Evolutionary conservation across 148 eudicot species (phyloP).

Genomic region (Chenopodium album): DNA sequence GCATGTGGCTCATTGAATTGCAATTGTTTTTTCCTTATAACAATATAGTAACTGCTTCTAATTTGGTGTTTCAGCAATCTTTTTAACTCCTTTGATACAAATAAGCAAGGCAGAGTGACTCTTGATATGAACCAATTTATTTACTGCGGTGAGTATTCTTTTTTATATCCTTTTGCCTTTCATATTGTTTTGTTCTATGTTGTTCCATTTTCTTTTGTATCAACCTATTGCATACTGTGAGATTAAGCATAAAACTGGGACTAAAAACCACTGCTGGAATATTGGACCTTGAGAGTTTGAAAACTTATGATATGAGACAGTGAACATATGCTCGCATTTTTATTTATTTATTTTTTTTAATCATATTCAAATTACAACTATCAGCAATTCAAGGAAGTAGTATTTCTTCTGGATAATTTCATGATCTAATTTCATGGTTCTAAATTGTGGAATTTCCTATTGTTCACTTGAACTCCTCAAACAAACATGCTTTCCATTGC

Average conservation of each 20-base stretch:
- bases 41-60: background rate
- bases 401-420: background rate
- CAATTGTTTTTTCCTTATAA: background rate
- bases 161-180: background rate
- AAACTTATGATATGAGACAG: conserved; percentile 4
- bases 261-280: background rate
- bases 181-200: conserved; percentile 1
- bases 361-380: background rate
- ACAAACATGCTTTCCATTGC: background rate
- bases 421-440: no score
- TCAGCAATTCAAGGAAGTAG: background rate
- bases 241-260: background rate
- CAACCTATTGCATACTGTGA: background rate
- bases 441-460: background rate
- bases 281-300: background rate
- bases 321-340: background rate
- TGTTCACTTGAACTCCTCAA: background rate
- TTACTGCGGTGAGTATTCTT: conserved; percentile 74
- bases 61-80: conserved; percentile 56
- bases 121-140: conserved; percentile 88
- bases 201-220: background rate
- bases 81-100: conserved; percentile 83
- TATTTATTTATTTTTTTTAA: background rate
- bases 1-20: background rate
- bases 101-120: conserved; percentile 80